Evolutionary conservation across 2,329 filamentous ascomycete species (phyloP).

Genomic region (Alternaria angustiovoidea): DNA sequence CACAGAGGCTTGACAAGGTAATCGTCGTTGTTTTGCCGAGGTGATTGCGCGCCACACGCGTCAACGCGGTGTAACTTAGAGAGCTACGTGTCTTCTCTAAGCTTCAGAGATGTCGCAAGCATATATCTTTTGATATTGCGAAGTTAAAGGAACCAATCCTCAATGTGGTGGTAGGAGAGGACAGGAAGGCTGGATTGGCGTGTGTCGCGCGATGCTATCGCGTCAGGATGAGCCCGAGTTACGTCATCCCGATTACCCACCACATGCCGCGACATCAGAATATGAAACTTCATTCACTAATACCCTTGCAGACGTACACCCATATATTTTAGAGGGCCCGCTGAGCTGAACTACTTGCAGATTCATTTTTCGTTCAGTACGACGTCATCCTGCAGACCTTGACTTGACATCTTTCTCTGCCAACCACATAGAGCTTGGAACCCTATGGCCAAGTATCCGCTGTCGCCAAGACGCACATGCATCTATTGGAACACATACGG

Average conservation of each 20-base stretch:
- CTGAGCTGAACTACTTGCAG: too few relatives aligned
- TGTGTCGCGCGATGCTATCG: constrained; percentile 4
- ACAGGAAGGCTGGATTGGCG: background rate
- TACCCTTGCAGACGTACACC: background rate
- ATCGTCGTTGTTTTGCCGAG: constrained; percentile 3
- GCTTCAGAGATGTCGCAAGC: background rate
- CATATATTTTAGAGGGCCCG: background rate
- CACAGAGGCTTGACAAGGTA: background rate
- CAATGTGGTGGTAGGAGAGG: background rate
- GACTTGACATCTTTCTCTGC: background rate
- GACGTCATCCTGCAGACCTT: background rate
- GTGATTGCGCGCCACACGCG: background rate
- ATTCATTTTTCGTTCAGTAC: background rate
- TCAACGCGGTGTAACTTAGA: background rate
- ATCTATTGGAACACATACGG: background rate
- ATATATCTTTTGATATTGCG: background rate
- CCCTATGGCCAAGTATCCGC: background rate
- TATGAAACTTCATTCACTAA: background rate
- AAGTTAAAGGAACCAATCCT: background rate
- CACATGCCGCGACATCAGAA: background rate
- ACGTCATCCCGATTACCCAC: constrained; percentile 7
- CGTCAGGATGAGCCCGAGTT: constrained; percentile 11
- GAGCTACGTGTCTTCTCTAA: background rate
- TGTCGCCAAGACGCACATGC: background rate
- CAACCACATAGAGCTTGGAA: background rate